Conservation (phyloP, 306 rosid genomes). For the Cicer arietinum region DNA sequence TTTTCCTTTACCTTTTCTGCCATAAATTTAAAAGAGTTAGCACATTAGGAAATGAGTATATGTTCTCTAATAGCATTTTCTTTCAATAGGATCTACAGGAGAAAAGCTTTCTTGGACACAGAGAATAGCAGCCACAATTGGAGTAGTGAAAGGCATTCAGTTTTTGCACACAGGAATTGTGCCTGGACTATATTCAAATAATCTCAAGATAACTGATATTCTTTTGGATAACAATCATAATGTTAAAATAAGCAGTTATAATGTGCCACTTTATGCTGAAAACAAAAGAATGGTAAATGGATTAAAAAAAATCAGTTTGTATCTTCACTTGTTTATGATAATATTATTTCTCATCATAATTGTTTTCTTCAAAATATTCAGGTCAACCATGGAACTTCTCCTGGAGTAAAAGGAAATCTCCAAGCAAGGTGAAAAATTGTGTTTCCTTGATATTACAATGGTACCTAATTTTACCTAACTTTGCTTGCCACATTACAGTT, state of each 20-base stretch:
- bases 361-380: constrained; percentile 47
- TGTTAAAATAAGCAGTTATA: constrained; percentile 79
- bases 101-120: constrained; percentile 80
- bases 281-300: constrained; percentile 60
- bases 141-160: constrained; percentile 85
- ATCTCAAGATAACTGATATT: constrained; percentile 82
- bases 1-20: neutral
- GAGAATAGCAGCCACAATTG: constrained; percentile 85
- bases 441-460: constrained; percentile 6
- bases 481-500: too few species aligned
- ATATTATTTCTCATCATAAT: constrained; percentile 5
- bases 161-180: constrained; percentile 94
- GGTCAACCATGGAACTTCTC: constrained; percentile 57
- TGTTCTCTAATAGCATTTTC: constrained; percentile 40
- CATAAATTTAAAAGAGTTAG: neutral
- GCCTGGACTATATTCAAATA: constrained; percentile 83
- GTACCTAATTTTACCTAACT: neutral
- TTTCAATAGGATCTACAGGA: constrained; percentile 60
- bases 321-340: constrained; percentile 26
- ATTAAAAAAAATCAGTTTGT: constrained; percentile 11
- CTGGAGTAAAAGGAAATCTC: constrained; percentile 63
- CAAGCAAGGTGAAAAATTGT: constrained; percentile 58
- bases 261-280: constrained; percentile 68
- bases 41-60: neutral
- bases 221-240: constrained; percentile 73